Conservation (phyloP, 2,329 filamentous ascomycete genomes). For the Penicillium polonicum region DNA sequence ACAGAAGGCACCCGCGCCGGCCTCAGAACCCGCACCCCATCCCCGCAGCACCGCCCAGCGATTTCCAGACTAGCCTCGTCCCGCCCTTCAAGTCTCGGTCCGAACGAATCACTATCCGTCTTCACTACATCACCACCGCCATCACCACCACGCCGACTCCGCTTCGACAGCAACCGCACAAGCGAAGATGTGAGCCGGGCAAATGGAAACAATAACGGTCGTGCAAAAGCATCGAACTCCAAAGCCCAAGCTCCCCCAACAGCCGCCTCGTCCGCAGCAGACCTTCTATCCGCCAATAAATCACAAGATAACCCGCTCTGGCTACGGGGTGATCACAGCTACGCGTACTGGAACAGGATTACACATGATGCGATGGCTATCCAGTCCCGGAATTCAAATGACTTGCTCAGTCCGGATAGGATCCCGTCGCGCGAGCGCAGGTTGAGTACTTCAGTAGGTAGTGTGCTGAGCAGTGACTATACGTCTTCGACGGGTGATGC, state of each 20-base stretch:
- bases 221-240: not conserved
- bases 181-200: constrained; percentile 15
- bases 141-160: constrained; percentile 27
- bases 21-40: constrained; percentile 46
- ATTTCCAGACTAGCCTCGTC: constrained; percentile 18
- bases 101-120: constrained; percentile 29
- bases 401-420: constrained; percentile 22
- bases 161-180: constrained; percentile 22
- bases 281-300: constrained; percentile 25
- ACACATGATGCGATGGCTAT: constrained; percentile 41
- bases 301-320: constrained; percentile 47
- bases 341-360: constrained; percentile 54
- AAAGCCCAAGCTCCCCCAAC: constrained; percentile 1
- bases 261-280: constrained; percentile 19
- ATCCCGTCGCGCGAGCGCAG: constrained; percentile 32
- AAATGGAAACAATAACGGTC: constrained; percentile 10
- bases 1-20: constrained; percentile 43
- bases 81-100: constrained; percentile 25
- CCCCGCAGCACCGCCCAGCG: constrained; percentile 45
- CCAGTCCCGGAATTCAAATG: constrained; percentile 23
- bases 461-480: constrained; percentile 59
- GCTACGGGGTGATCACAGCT: constrained; percentile 52
- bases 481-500: constrained; percentile 42
- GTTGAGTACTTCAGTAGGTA: constrained; percentile 46
- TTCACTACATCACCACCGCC: constrained; percentile 29